Conservation (phyloP, 805 yeast species). For the Lipomyces starkeyi region DNA sequence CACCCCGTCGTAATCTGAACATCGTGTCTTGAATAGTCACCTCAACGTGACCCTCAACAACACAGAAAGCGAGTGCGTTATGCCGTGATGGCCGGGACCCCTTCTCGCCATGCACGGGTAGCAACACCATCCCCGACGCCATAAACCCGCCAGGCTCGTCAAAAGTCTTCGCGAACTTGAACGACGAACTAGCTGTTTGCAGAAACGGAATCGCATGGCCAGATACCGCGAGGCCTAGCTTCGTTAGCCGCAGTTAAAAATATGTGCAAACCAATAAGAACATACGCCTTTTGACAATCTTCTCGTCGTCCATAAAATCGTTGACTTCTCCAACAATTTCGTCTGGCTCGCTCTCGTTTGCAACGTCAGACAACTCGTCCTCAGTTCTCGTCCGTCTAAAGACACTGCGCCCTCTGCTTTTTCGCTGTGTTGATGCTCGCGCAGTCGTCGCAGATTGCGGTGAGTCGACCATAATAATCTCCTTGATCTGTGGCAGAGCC, state of each 20-base stretch:
- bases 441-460: constrained; percentile 36
- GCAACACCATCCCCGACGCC: constrained; percentile 74
- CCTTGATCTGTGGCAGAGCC: constrained; percentile 42
- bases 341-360: constrained; percentile 29
- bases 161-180: constrained; percentile 36
- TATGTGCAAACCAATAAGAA: neutral
- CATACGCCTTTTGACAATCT: constrained; percentile 12
- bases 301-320: constrained; percentile 15
- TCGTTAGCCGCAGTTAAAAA: neutral
- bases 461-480: constrained; percentile 41
- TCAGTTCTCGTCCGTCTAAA: constrained; percentile 4
- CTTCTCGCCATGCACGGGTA: constrained; percentile 68
- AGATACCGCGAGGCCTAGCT: constrained; percentile 33
- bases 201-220: constrained; percentile 28
- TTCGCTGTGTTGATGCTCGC: constrained; percentile 45
- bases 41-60: constrained; percentile 71
- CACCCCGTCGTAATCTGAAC: constrained; percentile 71
- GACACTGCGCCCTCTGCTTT: constrained; percentile 6
- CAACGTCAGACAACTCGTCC: constrained; percentile 16
- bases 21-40: constrained; percentile 64
- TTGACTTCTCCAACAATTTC: constrained; percentile 26
- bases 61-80: constrained; percentile 75
- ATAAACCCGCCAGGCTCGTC: constrained; percentile 48
- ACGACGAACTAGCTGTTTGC: constrained; percentile 17
- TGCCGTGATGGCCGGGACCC: constrained; percentile 65